phyloP scores from a whole-genome alignment of 2,329 filamentous ascomycete genomes.

The Myriosclerotinia duriaeana region DNA sequence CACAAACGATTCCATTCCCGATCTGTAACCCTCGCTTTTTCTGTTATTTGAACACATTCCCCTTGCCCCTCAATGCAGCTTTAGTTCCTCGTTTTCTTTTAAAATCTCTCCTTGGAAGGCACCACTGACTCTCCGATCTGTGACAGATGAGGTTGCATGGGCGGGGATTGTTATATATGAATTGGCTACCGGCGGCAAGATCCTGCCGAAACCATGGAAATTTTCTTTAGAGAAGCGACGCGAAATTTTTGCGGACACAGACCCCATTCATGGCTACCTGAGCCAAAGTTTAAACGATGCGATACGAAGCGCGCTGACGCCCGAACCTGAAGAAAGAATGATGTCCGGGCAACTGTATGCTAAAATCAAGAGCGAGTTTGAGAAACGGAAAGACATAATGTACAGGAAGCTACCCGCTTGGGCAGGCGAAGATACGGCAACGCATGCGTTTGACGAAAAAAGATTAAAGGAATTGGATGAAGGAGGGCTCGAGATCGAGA shows the following conservation, averaged over 20 bases:
- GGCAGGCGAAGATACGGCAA: neutral
- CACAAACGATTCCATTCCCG: too few relatives aligned
- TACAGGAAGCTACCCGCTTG: neutral
- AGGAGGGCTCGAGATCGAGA: neutral
- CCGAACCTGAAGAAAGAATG: neutral
- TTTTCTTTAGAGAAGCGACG: neutral
- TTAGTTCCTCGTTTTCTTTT: too few relatives aligned
- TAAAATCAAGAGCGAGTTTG: neutral
- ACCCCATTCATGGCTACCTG: neutral
- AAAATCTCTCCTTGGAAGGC: too few relatives aligned
- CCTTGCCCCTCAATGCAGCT: too few relatives aligned
- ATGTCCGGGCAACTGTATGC: neutral
- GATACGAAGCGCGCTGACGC: neutral
- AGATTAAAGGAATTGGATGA: neutral
- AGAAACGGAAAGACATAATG: neutral
- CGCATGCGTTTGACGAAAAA: neutral
- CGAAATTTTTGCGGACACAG: neutral
- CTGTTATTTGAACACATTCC: too few relatives aligned
- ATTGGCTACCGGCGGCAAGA: neutral
- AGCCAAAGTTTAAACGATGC: neutral
- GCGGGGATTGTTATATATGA: neutral
- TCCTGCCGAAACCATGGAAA: neutral
- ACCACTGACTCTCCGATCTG: too few relatives aligned
- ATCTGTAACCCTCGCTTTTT: too few relatives aligned
- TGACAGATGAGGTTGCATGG: neutral